These are phyloP conservation scores for Fragaria vesca DNA, from an alignment of 306 rosid species.

Conservation along the genomic window DNA sequence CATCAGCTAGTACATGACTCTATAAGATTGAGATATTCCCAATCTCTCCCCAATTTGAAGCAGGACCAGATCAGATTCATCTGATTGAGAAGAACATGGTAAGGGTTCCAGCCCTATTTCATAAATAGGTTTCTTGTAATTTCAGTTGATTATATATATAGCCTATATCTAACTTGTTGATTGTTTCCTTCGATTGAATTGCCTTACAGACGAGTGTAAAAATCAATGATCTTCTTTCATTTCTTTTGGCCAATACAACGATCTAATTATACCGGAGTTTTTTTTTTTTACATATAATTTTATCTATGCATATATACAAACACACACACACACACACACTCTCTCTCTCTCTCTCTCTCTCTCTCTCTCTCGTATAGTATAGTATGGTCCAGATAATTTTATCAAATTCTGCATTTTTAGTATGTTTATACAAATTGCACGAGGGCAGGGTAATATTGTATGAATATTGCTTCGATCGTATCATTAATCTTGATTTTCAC, in stretches of 20 bases:
- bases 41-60: not conserved
- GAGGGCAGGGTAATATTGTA: not conserved
- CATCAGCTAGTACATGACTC: conserved; percentile 63
- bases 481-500: not conserved
- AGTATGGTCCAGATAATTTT: not conserved
- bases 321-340: too few relatives aligned
- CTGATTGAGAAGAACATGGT: not conserved
- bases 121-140: not conserved
- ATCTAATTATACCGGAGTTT: not conserved
- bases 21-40: not conserved
- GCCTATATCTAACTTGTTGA: not conserved
- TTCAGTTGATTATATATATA: not conserved
- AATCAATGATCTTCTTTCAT: not conserved
- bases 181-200: not conserved
- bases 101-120: not conserved
- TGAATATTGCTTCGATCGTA: not conserved
- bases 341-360: too few relatives aligned
- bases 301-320: not conserved
- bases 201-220: not conserved
- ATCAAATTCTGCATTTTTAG: not conserved
- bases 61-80: not conserved
- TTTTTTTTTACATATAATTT: not conserved
- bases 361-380: not conserved
- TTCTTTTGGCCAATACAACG: not conserved
- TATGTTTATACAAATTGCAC: not conserved